Percentiles rank a stretch among this genome's conserved stretches.
Conservation (phyloP, 202 grass and related monocot species). For the Zoysia matrella region DNA sequence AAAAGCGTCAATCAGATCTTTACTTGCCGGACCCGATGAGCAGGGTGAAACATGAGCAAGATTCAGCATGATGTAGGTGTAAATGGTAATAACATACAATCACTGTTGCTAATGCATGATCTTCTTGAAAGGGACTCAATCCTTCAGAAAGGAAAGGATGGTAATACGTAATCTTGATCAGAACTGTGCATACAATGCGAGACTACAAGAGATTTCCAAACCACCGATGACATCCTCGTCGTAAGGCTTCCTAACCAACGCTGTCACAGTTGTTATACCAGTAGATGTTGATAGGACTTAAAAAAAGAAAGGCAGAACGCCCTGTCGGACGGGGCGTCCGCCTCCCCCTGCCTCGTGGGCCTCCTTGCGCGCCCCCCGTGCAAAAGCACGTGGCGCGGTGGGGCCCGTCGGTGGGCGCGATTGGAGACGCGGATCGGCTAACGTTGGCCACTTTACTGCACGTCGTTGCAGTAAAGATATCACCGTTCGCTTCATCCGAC, state of each 20-base stretch:
- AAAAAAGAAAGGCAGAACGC: no score
- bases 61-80: no score
- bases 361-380: no score
- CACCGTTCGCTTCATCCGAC: no score
- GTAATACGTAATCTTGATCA: not conserved
- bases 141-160: not conserved
- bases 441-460: no score
- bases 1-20: conserved; percentile 29
- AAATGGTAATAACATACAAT: not conserved
- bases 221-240: conserved; percentile 12
- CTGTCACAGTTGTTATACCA: conserved; percentile 28
- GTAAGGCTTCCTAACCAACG: conserved; percentile 2
- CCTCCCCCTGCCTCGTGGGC: no score
- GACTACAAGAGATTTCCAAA: not conserved
- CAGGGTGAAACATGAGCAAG: not conserved
- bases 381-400: no score
- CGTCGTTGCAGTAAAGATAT: no score
- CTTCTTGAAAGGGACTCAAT: not conserved
- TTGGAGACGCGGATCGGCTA: no score
- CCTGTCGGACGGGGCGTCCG: no score
- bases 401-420: no score
- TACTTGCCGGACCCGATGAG: conserved; percentile 4
- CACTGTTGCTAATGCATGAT: not conserved
- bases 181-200: not conserved
- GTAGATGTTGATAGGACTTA: not conserved